Base-by-base conservation (phyloP, 305 asterid genomes). In the Andrographis paniculata region DNA sequence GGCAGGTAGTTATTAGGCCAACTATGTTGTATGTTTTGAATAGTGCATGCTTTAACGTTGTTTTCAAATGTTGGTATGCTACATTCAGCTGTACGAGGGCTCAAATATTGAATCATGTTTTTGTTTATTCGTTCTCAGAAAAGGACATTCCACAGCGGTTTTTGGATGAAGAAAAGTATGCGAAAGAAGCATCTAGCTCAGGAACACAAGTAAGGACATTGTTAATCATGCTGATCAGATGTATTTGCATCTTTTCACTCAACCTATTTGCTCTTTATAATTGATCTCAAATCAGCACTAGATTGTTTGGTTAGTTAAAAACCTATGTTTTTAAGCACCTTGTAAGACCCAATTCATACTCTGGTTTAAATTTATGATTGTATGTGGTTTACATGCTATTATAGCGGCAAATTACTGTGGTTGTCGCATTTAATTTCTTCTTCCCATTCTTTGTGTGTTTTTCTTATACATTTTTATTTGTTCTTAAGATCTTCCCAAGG, bases 101-200 rank as follows among this genome's bases (percentile, higher is more conserved):
- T 61, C 17, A 35, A 62, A 18, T 24, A 46, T 42, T 37, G 27
- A 20, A 40, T 57, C 22, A 8, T 46, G 9, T 33, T 48, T 23
- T 14, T 17, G 60, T 31, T 20, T 56, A 28, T 36, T 51, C 20
- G 62, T 53, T 65, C 72, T 21, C 80, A 86, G 95, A 86, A 68
- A 86, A 86, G 82, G 99, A 91, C 66, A 67, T 91, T 52, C 95
- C 99, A 21, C 56, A 92, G 33, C 73, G 42, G 54, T 78, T 75
- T 66, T 58, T 73, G 44, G 94, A 86, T 63, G 96, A 80, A 65
- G 92, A 68, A 65, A 79, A 71, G 65, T 33, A 19, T 8, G 64
- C 73, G 23, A 83, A 78, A 69, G 99, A 86, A 67, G 89, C 93
- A 62, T 86, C 95, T 11, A 67, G 75, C 65, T 86, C 94, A 16